These are phyloP conservation scores for Trametes cubensis DNA, from an alignment of 768 basidiomycete species.

Conservation along the genomic window DNA sequence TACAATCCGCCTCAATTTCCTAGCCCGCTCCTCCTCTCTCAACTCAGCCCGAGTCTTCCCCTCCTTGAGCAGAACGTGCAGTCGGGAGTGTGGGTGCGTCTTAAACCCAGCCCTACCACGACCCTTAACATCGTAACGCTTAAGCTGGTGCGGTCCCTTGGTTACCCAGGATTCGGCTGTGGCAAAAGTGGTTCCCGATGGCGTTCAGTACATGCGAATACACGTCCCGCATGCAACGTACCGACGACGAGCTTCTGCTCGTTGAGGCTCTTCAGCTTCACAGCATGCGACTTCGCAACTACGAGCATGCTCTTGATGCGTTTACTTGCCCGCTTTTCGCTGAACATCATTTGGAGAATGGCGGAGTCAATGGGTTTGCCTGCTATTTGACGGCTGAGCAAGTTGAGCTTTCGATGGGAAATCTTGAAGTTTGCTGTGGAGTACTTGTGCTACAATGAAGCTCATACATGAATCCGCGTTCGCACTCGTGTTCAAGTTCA, in stretches of 20 bases:
- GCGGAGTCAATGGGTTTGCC: constrained; percentile 93
- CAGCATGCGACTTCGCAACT: constrained; percentile 84
- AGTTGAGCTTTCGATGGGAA: constrained; percentile 90
- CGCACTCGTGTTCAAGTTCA: not conserved
- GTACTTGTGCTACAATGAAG: constrained; percentile 74
- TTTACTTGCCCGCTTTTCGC: constrained; percentile 85
- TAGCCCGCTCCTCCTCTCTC: constrained; percentile 60
- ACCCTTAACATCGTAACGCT: constrained; percentile 79
- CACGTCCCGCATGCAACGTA: constrained; percentile 45
- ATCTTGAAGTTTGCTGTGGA: constrained; percentile 93
- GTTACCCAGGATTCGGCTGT: constrained; percentile 93
- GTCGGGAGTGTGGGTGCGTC: constrained; percentile 70
- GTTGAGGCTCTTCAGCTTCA: constrained; percentile 73
- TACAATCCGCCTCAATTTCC: constrained; percentile 74
- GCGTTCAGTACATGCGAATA: not conserved
- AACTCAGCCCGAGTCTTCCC: constrained; percentile 77
- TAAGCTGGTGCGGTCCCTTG: constrained; percentile 69
- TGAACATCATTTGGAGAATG: constrained; percentile 96
- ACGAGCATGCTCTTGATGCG: constrained; percentile 89
- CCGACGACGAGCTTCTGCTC: constrained; percentile 77
- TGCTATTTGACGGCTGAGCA: constrained; percentile 83
- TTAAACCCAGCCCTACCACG: constrained; percentile 81
- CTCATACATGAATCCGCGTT: not conserved
- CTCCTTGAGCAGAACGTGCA: constrained; percentile 78
- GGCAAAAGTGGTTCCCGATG: not conserved